These are phyloP conservation scores for Sarocladium kiliense DNA, from an alignment of 2,329 filamentous ascomycete genomes.

Conservation along the genomic window DNA sequence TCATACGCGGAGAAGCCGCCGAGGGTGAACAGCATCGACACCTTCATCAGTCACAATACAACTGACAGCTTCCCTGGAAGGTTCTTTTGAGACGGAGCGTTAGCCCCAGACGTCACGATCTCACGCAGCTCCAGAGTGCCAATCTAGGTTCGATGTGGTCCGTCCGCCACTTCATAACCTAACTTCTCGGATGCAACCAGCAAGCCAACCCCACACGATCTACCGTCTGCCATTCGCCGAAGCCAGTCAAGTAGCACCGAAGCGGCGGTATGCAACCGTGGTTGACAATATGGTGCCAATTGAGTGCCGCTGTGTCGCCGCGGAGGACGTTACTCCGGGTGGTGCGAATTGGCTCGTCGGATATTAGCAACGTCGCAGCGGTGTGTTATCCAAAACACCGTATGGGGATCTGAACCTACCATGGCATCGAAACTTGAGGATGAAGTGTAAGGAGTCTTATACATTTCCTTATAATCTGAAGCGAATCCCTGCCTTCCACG, in stretches of 20 bases:
- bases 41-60: background rate
- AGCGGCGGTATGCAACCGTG: background rate
- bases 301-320: background rate
- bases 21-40: background rate
- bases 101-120: background rate
- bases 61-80: background rate
- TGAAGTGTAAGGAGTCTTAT: background rate
- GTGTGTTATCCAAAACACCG: slow-evolving; percentile 1
- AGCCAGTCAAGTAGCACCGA: background rate
- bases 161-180: background rate
- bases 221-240: background rate
- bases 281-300: background rate
- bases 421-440: background rate
- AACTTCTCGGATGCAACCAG: background rate
- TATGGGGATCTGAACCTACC: background rate
- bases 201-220: background rate
- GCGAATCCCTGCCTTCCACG: background rate
- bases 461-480: background rate
- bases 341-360: background rate
- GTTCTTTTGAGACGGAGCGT: background rate
- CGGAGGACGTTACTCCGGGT: slow-evolving; percentile 4
- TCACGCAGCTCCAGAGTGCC: background rate
- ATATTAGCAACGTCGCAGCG: slow-evolving; percentile 5
- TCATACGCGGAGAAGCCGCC: slow-evolving; percentile 2
- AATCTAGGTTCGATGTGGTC: background rate